These are phyloP conservation scores for Aspergillus luchuensis DNA, from an alignment of 2,329 filamentous ascomycete genomes.

Conservation along the genomic window DNA sequence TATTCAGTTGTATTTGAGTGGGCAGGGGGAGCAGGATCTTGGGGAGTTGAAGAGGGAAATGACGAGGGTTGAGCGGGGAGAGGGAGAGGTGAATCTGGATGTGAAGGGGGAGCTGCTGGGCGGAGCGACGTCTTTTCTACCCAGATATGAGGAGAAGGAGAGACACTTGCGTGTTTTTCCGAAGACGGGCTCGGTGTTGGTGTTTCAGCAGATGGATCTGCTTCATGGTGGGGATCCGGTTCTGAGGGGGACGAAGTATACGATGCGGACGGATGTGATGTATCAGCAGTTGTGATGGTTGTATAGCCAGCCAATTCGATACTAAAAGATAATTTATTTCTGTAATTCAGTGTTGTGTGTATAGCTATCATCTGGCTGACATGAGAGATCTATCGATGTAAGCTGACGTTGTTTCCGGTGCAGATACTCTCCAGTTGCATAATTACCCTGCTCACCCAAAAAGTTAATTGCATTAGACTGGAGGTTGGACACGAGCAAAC, in stretches of 20 bases:
- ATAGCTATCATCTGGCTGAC: background rate
- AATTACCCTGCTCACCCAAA: too few relatives aligned
- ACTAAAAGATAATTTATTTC: background rate
- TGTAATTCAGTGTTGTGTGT: background rate
- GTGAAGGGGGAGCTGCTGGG: conserved; percentile 47
- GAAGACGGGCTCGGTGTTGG: conserved; percentile 53
- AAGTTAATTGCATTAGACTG: background rate
- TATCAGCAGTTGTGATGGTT: conserved; percentile 35
- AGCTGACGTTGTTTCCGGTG: background rate
- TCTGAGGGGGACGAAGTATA: conserved; percentile 55
- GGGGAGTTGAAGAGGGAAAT: conserved; percentile 28
- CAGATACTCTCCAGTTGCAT: background rate
- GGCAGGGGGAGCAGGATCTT: conserved; percentile 42
- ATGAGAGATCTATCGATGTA: background rate
- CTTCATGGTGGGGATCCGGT: conserved; percentile 60
- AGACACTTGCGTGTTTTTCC: conserved; percentile 48
- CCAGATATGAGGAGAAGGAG: conserved; percentile 33
- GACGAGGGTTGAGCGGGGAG: conserved; percentile 16
- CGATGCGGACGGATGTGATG: conserved; percentile 60
- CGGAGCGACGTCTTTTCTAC: conserved; percentile 58
- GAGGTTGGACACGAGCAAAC: background rate
- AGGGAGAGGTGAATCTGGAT: conserved; percentile 25
- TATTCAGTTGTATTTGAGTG: conserved; percentile 59
- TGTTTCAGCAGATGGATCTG: conserved; percentile 59
- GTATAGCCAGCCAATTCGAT: background rate